Evolutionary conservation across 768 basidiomycete species (phyloP).

Genomic region (Hygrophorus pudorinus): DNA sequence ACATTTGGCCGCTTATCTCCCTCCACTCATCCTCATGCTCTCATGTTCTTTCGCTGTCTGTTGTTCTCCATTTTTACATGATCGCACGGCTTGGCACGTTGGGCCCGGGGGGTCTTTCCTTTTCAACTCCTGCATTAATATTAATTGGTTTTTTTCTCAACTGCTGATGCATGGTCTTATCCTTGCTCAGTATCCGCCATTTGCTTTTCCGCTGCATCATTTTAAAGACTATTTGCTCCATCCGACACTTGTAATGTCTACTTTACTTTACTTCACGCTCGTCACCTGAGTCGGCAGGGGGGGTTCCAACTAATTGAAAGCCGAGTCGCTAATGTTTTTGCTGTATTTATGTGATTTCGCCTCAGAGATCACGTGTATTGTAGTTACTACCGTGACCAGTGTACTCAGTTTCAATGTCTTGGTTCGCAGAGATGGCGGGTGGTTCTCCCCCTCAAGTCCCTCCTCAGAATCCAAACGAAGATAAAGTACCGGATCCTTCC

Average conservation of each 20-base stretch:
- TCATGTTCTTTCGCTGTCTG: conserved; percentile 3
- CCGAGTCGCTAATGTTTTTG: conserved; percentile 7
- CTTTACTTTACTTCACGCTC: too few species aligned
- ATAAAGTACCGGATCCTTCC: conserved; percentile 51
- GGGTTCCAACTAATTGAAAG: background rate
- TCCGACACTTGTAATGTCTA: background rate
- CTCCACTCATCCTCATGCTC: conserved; percentile 6
- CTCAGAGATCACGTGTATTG: background rate
- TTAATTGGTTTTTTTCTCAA: conserved; percentile 15
- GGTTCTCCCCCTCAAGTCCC: conserved; percentile 26
- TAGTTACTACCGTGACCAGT: background rate
- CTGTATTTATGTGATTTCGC: too few species aligned
- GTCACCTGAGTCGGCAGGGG: too few species aligned
- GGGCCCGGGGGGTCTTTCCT: conserved; percentile 18
- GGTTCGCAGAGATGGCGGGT: conserved; percentile 42
- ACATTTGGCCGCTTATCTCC: conserved; percentile 3
- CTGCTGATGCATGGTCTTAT: conserved; percentile 3
- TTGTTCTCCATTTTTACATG: conserved; percentile 12
- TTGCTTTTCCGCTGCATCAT: conserved; percentile 1
- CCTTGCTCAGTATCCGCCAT: background rate
- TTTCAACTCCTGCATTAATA: conserved; percentile 16
- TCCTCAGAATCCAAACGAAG: conserved; percentile 21
- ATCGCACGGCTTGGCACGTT: conserved; percentile 16
- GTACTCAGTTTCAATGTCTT: conserved; percentile 40
- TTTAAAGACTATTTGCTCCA: background rate